Percentiles rank a stretch among this genome's conserved stretches.
phyloP scores from a whole-genome alignment of 805 yeast species.

The Candida yuanshanica region DNA sequence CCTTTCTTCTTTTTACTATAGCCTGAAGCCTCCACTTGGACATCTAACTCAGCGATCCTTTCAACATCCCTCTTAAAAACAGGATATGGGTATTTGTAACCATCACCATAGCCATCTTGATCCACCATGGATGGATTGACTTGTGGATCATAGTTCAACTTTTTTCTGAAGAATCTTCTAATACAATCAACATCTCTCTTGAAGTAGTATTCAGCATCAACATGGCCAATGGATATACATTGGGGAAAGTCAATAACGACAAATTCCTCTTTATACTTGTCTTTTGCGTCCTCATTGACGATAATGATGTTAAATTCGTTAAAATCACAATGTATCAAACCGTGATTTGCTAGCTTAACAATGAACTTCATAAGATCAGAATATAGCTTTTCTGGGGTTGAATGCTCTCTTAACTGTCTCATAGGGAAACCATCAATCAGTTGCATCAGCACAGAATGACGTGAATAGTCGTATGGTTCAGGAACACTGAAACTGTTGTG shows the following conservation, averaged over 20 bases:
- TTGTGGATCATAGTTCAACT: conserved; percentile 67
- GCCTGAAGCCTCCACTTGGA: conserved; percentile 91
- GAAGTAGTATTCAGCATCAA: conserved; percentile 82
- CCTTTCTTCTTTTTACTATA: conserved; percentile 50
- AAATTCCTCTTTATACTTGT: conserved; percentile 55
- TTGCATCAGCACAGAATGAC: conserved; percentile 93
- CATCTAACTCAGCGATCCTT: conserved; percentile 67
- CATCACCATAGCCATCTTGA: conserved; percentile 76
- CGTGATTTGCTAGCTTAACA: conserved; percentile 77
- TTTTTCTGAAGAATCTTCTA: conserved; percentile 71
- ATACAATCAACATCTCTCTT: conserved; percentile 92
- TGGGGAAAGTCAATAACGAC: conserved; percentile 98
- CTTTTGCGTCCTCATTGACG: conserved; percentile 49
- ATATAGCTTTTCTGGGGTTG: conserved; percentile 65
- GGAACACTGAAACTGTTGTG: conserved; percentile 83
- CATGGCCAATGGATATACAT: conserved; percentile 89
- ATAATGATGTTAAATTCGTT: conserved; percentile 95
- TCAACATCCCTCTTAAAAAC: conserved; percentile 69
- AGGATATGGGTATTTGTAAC: conserved; percentile 73
- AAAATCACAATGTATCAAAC: conserved; percentile 94
- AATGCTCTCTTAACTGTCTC: conserved; percentile 73
- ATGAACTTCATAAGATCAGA: conserved; percentile 83
- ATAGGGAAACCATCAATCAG: conserved; percentile 84
- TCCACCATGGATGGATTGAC: conserved; percentile 69
- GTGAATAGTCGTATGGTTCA: conserved; percentile 77